Base-by-base conservation (phyloP, 768 basidiomycete species). In the Boletus vinaceobasis region DNA sequence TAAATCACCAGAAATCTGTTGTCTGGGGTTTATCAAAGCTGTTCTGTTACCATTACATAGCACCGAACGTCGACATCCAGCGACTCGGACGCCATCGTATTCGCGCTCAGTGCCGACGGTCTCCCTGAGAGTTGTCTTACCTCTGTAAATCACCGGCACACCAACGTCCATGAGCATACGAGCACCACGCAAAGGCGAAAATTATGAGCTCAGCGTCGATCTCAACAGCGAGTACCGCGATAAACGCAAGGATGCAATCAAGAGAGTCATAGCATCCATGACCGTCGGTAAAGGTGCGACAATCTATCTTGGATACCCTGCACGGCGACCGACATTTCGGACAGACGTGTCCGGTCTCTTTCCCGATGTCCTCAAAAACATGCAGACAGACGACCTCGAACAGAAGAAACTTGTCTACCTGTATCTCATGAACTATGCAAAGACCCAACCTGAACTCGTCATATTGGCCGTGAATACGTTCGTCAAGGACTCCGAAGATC, bases 351-450 rank as follows among this genome's bases (percentile, higher is more conserved):
- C 88, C 65, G 94, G 95, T 21, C 83, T 98, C 61, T 98, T 98
- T 69, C 95, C 96, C 8, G 93, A 98, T 73, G 96, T 98, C 31
- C 85, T 99, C 67, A 97, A 97, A 81, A 98, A 98, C 74, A 97
- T 94, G 95, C 96, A 98, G 75, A 98, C 97, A 26, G 96, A 99
- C 48, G 96, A 98, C 71, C 83, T 99, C 50, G 97, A 99, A 72
- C 97, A 98, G 76, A 99, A 98, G 84, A 98, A 99, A 74, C 88
- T 99, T 33, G 97, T 98, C n/a, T 98, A 97, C 66, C 83, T 97
- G 23, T 98, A 98, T 72, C 85, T 99, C 55, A 98, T 98, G 90
- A 99, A 99, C 77, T 99, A 98, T 62, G 96, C 96, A 33, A 97
- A 97, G 70, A 95, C 96, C 0, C 97, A 99, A 67, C 97, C 97